Base-by-base conservation (phyloP, 495 filamentous ascomycete species). In the Xylaria acuta region DNA sequence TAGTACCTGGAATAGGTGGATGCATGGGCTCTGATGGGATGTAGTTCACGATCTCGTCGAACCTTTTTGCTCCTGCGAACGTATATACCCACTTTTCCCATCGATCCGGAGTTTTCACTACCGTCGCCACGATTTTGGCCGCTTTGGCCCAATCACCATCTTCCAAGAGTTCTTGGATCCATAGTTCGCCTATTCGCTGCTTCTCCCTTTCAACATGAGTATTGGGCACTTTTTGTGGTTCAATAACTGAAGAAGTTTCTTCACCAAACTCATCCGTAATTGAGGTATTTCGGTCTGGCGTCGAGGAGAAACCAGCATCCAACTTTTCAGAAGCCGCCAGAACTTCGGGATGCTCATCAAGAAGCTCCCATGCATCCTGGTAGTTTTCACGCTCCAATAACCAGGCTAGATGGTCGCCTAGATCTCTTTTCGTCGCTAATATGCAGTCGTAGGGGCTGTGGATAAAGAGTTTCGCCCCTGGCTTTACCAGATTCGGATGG, bases 21-120 rank as follows among this genome's bases (percentile, higher is more conserved):
- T 87, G 88, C 64, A 95, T 84, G 36, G 89, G 88, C 40, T 87
- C 88, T 0, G 88, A 89, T 0, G 96, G 96, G 25, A 99, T 93
- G 74, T 91, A 90, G 32, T 91, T 86, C 7, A 93, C 92, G 43
- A 99, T 97, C 70, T 98, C 95, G 76, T 97, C 92, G 72, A 94
- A 91, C 75, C 91, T 94, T 70, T 91, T 84, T 7, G 93, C 92
- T 59, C 92, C 90, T 36, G 95, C 93, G 77, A 99, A 99, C 0
- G 86, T 89, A 90, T 91, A 94, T 11, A 95, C 91, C 94, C 94
- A 98, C 73, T 95, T 91, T 79, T 99, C 95, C 97, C 97, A 98
- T 73, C 92, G 86, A 58, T 90, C 81, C 5, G 94, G 87, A n/a
- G 89, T 92, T 47, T 89, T 87, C 0, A 98, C 82, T 14, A 98